phyloP scores from a whole-genome alignment of 169 alveolate species.

The Fabrea salina region DNA sequence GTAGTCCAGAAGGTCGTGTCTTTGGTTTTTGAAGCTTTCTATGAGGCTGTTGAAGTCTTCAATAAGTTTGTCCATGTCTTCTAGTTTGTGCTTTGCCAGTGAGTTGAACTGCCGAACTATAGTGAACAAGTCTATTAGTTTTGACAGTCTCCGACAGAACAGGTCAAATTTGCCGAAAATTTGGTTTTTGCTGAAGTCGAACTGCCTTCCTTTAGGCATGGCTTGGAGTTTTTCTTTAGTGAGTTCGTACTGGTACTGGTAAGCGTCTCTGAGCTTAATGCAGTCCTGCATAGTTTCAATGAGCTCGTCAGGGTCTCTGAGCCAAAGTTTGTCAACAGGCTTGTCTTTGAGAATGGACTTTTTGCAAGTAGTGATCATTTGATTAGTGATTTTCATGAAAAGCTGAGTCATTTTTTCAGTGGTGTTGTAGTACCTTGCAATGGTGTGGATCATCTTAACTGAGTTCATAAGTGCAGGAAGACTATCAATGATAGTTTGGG shows the following conservation, averaged over 20 bases:
- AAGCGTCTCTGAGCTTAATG: conserved; percentile 88
- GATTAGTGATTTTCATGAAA: conserved; percentile 94
- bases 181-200: conserved; percentile 93
- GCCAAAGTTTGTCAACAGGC: conserved; percentile 82
- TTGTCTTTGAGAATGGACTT: conserved; percentile 82
- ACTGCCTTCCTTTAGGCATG: conserved; percentile 92
- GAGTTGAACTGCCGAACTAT: conserved; percentile 92
- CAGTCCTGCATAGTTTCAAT: conserved; percentile 90
- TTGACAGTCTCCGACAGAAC: conserved; percentile 93
- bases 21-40: conserved; percentile 85
- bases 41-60: conserved; percentile 83
- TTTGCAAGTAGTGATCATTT: conserved; percentile 90
- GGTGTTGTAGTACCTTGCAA: conserved; percentile 96
- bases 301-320: conserved; percentile 87
- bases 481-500: conserved; percentile 90
- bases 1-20: conserved; percentile 91
- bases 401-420: conserved; percentile 93
- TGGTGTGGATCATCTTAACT: conserved; percentile 93
- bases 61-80: conserved; percentile 89
- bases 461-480: conserved; percentile 94
- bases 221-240: conserved; percentile 89
- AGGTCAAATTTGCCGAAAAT: conserved; percentile 95
- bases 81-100: conserved; percentile 90
- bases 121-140: conserved; percentile 92
- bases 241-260: conserved; percentile 88